Percentiles rank a stretch among this genome's conserved stretches.
phyloP scores from a whole-genome alignment of 495 filamentous ascomycete species.

The Penicillium nucicola region DNA sequence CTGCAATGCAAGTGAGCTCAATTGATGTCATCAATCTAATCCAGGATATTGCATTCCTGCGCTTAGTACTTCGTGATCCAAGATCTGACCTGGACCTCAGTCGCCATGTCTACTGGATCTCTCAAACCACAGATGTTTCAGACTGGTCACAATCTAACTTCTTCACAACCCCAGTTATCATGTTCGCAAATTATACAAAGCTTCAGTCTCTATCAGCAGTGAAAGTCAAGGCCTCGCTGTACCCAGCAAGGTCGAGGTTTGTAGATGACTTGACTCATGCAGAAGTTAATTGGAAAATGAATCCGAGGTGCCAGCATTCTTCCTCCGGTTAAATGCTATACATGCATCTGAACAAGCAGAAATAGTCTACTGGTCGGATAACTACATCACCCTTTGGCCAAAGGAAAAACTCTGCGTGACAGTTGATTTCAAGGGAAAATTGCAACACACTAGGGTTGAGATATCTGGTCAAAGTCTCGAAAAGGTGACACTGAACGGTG shows the following conservation, averaged over 20 bases:
- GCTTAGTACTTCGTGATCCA: constrained; percentile 39
- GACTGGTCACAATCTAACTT: constrained; percentile 56
- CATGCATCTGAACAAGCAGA: constrained; percentile 35
- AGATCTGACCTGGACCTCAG: constrained; percentile 32
- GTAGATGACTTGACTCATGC: constrained; percentile 2
- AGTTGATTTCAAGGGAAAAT: constrained; percentile 18
- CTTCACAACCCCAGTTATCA: constrained; percentile 55
- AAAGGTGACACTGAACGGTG: neutral
- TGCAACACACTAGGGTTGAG: neutral
- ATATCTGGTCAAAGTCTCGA: constrained; percentile 9
- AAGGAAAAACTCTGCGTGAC: constrained; percentile 42
- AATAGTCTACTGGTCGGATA: constrained; percentile 57
- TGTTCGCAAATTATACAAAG: constrained; percentile 50
- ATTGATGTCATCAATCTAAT: constrained; percentile 30
- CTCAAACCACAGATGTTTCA: constrained; percentile 44
- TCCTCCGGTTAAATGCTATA: constrained; percentile 48
- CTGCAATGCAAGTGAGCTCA: constrained; percentile 22
- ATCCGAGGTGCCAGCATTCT: constrained; percentile 53
- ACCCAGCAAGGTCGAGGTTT: neutral
- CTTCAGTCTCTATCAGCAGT: constrained; percentile 40
- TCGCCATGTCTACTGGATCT: constrained; percentile 63
- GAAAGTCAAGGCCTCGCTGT: constrained; percentile 3
- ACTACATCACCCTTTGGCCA: constrained; percentile 62
- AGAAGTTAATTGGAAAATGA: constrained; percentile 49
- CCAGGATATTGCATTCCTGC: constrained; percentile 50